phyloP scores from a whole-genome alignment of 179 eudicot species.

The Heliamphora pulchella region DNA sequence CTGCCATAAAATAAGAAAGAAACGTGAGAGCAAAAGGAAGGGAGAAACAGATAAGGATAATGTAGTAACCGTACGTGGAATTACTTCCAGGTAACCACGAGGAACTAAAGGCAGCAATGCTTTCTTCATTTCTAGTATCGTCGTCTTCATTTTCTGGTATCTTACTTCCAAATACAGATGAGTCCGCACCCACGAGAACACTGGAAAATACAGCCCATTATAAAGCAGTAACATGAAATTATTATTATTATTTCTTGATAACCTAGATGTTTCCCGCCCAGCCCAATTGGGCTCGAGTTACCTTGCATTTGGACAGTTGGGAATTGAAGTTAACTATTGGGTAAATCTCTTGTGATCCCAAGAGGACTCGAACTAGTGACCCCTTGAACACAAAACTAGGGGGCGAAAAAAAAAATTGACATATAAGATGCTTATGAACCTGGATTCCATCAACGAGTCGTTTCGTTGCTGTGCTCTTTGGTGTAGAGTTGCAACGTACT shows the following conservation, averaged over 20 bases:
- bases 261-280: no score
- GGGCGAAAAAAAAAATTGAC: background rate
- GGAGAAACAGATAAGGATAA: slow-evolving; percentile 12
- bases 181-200: slow-evolving; percentile 55
- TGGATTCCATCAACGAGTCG: slow-evolving; percentile 55
- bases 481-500: slow-evolving; percentile 51
- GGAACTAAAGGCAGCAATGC: slow-evolving; percentile 48
- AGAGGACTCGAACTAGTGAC: no score
- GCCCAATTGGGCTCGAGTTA: no score
- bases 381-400: background rate
- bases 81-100: slow-evolving; percentile 55
- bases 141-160: slow-evolving; percentile 43
- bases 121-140: slow-evolving; percentile 31
- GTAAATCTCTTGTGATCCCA: no score
- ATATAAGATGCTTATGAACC: slow-evolving; percentile 34
- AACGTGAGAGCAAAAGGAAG: slow-evolving; percentile 2
- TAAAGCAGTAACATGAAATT: no score
- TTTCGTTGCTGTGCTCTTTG: slow-evolving; percentile 67
- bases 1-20: background rate
- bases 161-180: slow-evolving; percentile 49
- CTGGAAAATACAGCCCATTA: slow-evolving; percentile 34
- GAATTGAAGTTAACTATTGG: no score
- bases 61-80: slow-evolving; percentile 40
- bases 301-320: no score
- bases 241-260: no score